Percentiles rank a stretch among this genome's conserved stretches.
Evolutionary conservation across 164 flowering plant genomes (phyloP).

Genomic region (Chimonanthus praecox): DNA sequence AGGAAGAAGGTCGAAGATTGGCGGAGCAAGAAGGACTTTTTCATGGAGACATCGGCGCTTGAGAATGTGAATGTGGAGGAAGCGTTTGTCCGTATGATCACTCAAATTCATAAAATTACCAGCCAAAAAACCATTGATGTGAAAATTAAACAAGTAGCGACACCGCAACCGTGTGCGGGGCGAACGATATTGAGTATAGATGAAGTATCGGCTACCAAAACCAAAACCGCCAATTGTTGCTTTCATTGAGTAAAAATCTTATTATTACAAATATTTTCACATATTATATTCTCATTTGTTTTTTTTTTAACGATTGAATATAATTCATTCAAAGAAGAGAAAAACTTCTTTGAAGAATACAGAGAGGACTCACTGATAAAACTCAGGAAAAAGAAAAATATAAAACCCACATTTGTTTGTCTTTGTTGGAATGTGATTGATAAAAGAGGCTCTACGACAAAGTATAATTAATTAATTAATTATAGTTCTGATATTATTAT

Average conservation of each 20-base stretch:
- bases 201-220: constrained; percentile 16
- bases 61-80: constrained; percentile 50
- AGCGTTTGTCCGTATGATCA: constrained; percentile 58
- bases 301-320: no score
- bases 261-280: no score
- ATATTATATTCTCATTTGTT: no score
- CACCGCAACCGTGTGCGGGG: background rate
- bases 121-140: constrained; percentile 42
- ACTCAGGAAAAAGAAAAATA: no score
- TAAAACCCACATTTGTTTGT: no score
- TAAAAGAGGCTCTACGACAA: no score
- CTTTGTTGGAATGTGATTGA: no score
- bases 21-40: constrained; percentile 57
- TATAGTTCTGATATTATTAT: no score
- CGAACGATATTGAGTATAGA: constrained; percentile 11
- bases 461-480: no score
- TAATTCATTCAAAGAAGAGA: no score
- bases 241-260: background rate
- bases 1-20: constrained; percentile 47
- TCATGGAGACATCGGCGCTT: constrained; percentile 40
- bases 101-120: constrained; percentile 39
- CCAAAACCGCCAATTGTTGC: constrained; percentile 10
- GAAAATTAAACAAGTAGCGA: constrained; percentile 17
- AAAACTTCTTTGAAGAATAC: no score
- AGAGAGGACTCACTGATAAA: no score